Evolutionary conservation across 352 stramenopile species (phyloP), one percentile per base, ranked within the genome.

Genomic region (Saprolegnia parasitica): DNA sequence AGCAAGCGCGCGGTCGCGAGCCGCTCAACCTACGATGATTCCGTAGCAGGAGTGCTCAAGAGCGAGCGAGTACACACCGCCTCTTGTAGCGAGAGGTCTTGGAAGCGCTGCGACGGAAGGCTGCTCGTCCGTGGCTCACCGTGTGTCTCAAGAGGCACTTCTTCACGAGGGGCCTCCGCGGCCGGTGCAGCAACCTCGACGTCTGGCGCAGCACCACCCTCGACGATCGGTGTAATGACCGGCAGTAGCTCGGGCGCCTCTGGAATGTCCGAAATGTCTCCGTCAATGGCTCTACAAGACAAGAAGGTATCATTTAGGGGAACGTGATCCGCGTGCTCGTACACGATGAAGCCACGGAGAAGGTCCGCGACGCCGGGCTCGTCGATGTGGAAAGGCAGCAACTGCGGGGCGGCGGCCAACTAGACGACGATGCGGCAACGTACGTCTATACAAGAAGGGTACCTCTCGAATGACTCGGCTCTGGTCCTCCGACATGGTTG

Each of bases 331-430:
- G 10, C 26, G 16, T 26, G 20, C 8, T 37, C 20, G 15, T 49
- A 68, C 62, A 29, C 10, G 20, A 68, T 58, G 8, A 68, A 23
- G 5, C 16, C 21, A 18, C 62, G 8, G 16, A 68, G 50, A 54
- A 68, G 32, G 15, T 54, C 15, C 10, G 23, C 24, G 8, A 68
- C 29, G 4, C 62, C 62, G 5, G 62, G 62, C 35, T 68, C 32
- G 35, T 68, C 62, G 37, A 68, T 68, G 46, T 68, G 62, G 21
- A 68, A 68, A n/a, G 62, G 20, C 20, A 68, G 26, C 20, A 68
- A n/a, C n/a, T 26, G 13, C 23, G 62, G 62, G n/a, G 60, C 62
- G 6, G 26, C 20, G 2, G 62, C 62, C 50, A 68, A 35, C 62
- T 68, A 68, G 6, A 58, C 21, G n/a, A 9, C 15, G 16, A 54